phyloP scores from a whole-genome alignment of 2,329 filamentous ascomycete genomes.

The Cordyceps cicadae region DNA sequence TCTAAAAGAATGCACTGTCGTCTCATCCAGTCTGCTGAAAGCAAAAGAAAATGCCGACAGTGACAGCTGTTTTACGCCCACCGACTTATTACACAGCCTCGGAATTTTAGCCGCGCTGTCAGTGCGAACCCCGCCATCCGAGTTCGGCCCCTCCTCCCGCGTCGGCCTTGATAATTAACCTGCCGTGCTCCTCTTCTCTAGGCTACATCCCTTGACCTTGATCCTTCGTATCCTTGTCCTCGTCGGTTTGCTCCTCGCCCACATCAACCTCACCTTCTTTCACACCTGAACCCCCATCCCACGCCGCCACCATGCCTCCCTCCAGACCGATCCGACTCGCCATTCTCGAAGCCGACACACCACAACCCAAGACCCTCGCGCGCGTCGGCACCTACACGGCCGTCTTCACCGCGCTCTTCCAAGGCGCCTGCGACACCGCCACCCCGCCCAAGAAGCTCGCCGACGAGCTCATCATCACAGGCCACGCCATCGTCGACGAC shows the following conservation, averaged over 20 bases:
- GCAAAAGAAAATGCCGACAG: neutral
- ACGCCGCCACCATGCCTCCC: neutral
- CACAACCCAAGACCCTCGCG: slow-evolving; percentile 52
- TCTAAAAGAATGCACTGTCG: no score
- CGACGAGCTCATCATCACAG: slow-evolving; percentile 27
- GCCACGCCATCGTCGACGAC: slow-evolving; percentile 58
- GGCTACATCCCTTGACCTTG: neutral
- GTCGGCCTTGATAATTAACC: neutral
- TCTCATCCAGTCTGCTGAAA: no score
- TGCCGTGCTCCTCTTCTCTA: neutral
- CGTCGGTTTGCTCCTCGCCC: neutral
- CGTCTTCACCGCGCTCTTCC: slow-evolving; percentile 56
- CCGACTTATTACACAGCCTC: neutral
- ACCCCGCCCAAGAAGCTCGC: slow-evolving; percentile 22
- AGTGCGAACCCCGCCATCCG: neutral
- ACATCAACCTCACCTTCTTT: neutral
- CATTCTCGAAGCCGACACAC: slow-evolving; percentile 80
- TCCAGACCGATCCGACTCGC: slow-evolving; percentile 60
- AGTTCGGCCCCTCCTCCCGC: slow-evolving; percentile 1
- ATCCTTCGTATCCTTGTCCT: neutral
- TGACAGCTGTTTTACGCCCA: neutral
- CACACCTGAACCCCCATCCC: slow-evolving; percentile 16
- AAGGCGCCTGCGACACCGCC: slow-evolving; percentile 42
- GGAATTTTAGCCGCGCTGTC: slow-evolving; percentile 2
- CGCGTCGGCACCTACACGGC: slow-evolving; percentile 67